Evolutionary conservation across 768 basidiomycete species (phyloP), one percentile per base, ranked within the genome.

Genomic region (Termitomyces sp.): DNA sequence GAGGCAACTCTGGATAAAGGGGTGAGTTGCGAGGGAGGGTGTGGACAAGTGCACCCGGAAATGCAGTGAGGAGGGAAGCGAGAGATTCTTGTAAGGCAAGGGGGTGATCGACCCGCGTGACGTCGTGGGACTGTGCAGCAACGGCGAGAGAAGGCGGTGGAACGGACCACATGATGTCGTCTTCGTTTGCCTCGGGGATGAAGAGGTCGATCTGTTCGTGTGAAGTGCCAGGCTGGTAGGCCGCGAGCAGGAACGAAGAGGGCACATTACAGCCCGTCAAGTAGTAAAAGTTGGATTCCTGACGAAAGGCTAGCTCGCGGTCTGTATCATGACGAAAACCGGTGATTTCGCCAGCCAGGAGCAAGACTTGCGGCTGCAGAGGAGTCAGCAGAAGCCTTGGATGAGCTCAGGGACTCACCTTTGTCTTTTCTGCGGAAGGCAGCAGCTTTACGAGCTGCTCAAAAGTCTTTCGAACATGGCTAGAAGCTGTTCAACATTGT

Each of bases 241-340:
- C 70, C 9, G 89, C 71, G 19, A 94, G 71, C 12, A 94, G 69
- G 60, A 82, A 83, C 1, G 89, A 86, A 0, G 79, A 78, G 0
- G 93, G 89, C 4, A 92, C 78, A 46, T 77, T 74, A 70, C 89
- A 93, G 52, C 91, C 94, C 0, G 90, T 82, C 16, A 96, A 77
- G 67, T 93, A 96, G 72, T 81, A 86, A 68, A 96, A 96, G 71
- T 96, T 96, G 63, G 87, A 88, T 70, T 94, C 92, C 58, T 74
- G 73, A 43, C 70, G 71, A 61, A 92, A 91, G 4, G 76, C 67
- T 42, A 91, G 72, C 71, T 93, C 91, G 32, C 91, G 80, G 67
- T 95, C 92, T 11, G 93, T 94, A 67, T 94, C 92, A 66, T 91
- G 83, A 59, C 91, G 76, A 65, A 76, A 91, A 0, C 78, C 74